Conservation (phyloP, 1,139 yeast species). For the Debaryomycetaceae sp. region DNA sequence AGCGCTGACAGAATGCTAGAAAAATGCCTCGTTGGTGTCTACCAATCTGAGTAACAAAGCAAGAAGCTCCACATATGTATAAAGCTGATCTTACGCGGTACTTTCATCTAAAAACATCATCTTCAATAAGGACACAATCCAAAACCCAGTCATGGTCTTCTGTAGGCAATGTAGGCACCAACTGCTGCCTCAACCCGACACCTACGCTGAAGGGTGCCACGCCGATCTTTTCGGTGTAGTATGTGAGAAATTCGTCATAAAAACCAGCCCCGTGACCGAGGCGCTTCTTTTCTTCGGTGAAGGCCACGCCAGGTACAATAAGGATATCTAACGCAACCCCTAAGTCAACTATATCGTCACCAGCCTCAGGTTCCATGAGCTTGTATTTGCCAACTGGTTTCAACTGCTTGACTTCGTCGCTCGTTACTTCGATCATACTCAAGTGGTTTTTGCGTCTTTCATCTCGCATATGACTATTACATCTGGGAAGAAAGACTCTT, state of each 20-base stretch:
- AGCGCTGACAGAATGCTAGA: constrained; percentile 79
- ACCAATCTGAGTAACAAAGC: constrained; percentile 1
- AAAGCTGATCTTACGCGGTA: neutral
- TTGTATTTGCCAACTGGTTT: constrained; percentile 66
- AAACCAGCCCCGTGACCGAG: constrained; percentile 94
- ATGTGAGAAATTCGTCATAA: constrained; percentile 72
- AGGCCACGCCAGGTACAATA: constrained; percentile 84
- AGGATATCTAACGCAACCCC: constrained; percentile 60
- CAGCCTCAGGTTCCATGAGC: constrained; percentile 60
- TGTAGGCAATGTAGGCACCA: constrained; percentile 54
- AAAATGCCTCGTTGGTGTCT: constrained; percentile 65
- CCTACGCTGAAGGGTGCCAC: constrained; percentile 52
- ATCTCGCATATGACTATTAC: constrained; percentile 23
- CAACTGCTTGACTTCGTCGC: constrained; percentile 41
- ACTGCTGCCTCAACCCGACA: constrained; percentile 65
- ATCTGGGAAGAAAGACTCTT: constrained; percentile 49
- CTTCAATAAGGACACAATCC: constrained; percentile 50
- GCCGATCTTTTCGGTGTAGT: constrained; percentile 36
- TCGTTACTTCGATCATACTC: constrained; percentile 49
- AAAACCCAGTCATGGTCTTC: constrained; percentile 70
- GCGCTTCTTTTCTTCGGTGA: constrained; percentile 50
- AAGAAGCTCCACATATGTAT: neutral
- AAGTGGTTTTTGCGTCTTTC: constrained; percentile 44
- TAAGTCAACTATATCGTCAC: constrained; percentile 28
- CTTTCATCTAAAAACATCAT: constrained; percentile 1